Evolutionary conservation across 1,284 basidiomycete species (phyloP).

Genomic region (Abortiporus biennis): DNA sequence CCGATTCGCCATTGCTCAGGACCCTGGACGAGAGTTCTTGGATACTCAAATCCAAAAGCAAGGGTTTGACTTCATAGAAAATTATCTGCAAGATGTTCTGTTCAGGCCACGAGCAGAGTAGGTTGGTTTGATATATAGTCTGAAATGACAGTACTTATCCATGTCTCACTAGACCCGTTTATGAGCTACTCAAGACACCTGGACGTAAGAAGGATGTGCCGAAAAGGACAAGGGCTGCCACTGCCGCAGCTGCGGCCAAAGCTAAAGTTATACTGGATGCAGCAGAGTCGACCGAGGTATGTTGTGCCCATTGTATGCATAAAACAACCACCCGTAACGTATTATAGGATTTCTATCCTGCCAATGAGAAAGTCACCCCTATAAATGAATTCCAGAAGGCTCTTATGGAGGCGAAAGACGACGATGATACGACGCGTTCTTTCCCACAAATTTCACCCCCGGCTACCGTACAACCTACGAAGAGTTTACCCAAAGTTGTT

Average conservation of each 20-base stretch:
- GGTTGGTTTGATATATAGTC: constrained; percentile 12
- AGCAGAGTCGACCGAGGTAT: constrained; percentile 42
- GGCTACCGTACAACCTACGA: too few relatives aligned
- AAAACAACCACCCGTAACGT: constrained; percentile 6
- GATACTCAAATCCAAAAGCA: constrained; percentile 67
- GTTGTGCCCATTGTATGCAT: constrained; percentile 9
- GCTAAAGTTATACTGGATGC: constrained; percentile 29
- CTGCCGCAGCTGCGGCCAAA: constrained; percentile 35
- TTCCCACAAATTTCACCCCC: too few relatives aligned
- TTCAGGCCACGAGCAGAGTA: constrained; percentile 61
- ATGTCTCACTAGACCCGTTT: constrained; percentile 44
- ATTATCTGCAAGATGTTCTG: constrained; percentile 69
- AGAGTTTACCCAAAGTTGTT: too few relatives aligned
- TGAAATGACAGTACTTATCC: background rate
- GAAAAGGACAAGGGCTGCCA: constrained; percentile 41
- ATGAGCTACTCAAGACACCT: constrained; percentile 80
- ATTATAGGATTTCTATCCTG: constrained; percentile 24
- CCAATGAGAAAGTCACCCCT: constrained; percentile 37
- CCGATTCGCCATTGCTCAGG: constrained; percentile 61
- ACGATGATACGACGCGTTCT: constrained; percentile 4
- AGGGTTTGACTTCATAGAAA: constrained; percentile 71
- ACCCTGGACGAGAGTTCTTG: constrained; percentile 62
- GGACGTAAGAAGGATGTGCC: constrained; percentile 56
- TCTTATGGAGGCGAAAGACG: constrained; percentile 32
- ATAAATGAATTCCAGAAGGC: constrained; percentile 46